Base-by-base conservation (phyloP, 192 early-diverging fungal species). In the Entomortierella chlamydospora region DNA sequence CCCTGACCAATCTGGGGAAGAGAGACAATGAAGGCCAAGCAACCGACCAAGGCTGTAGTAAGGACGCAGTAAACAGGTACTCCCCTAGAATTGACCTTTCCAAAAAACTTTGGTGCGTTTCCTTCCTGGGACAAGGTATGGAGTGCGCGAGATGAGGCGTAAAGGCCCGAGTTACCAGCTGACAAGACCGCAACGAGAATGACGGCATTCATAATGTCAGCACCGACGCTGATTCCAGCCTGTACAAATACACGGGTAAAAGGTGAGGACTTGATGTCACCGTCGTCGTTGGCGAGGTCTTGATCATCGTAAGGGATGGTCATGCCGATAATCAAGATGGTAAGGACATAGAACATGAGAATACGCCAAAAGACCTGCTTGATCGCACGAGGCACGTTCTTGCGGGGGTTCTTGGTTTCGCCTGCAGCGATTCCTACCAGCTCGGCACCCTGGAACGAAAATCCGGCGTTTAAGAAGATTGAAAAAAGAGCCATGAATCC, bases 391-490 rank as follows among this genome's bases (percentile, higher is more conserved):
- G 91, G 92, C 5, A 93, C 89, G 23, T 90, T 89, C 68, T 90
- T 90, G 42, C 87, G 86, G 26, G 96, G 96, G 82, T 97, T 96
- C 37, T 86, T 90, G 53, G 91, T 89, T 83, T 97, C 96, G 73
- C 94, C 96, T n/a, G 94, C 94, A 22, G 95, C 92, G 51, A 97
- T 90, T 47, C 94, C 96, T 13, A 97, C 92, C 53, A 96, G 86
- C 73, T 97, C 95, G 0, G 94, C 94, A 52, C 95, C 95, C 66
- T 92, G 91, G 84, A 93, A 92, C 43, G 94, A 92, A 70, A 94
- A 95, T 45, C 90, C 93, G 12, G 94, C 31, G 6, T 25, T 15
- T 33, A 15, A 26, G 13, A 39, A 55, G 9, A 33, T 37, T 3
- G 15, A 54, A 18, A 64, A 47, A 13, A 62, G 81, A 18, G 87